phyloP scores from a whole-genome alignment of 257 asterid species.

The Solanum medicagineum region DNA sequence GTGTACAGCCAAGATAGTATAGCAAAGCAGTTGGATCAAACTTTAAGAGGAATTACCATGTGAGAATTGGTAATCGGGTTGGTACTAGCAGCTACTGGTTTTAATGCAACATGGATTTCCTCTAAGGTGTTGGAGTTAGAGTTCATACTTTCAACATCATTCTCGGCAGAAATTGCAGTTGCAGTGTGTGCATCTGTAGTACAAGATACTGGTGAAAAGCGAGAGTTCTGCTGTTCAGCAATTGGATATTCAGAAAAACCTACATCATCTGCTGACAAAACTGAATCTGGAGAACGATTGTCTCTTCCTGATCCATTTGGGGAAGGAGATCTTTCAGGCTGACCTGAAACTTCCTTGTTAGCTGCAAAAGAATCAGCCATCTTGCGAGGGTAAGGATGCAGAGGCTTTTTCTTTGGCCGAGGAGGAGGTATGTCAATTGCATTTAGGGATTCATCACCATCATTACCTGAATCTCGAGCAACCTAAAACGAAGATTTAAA shows the following conservation, averaged over 20 bases:
- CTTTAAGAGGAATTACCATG: constrained; percentile 15
- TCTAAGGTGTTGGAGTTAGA: constrained; percentile 21
- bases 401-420: constrained; percentile 83
- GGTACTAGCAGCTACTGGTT: constrained; percentile 12
- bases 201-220: constrained; percentile 35
- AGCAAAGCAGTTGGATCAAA: neutral
- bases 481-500: constrained; percentile 15
- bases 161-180: constrained; percentile 8
- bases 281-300: constrained; percentile 66
- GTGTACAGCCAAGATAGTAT: neutral
- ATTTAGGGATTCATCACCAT: constrained; percentile 29
- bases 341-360: constrained; percentile 7
- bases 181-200: constrained; percentile 36
- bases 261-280: constrained; percentile 37
- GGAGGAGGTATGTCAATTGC: constrained; percentile 89
- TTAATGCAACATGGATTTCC: constrained; percentile 15
- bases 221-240: constrained; percentile 28
- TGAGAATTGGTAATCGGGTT: constrained; percentile 5
- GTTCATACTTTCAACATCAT: constrained; percentile 29
- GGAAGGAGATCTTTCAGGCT: constrained; percentile 17
- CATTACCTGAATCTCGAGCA: constrained; percentile 43
- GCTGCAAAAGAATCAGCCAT: constrained; percentile 10
- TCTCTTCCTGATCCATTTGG: constrained; percentile 22
- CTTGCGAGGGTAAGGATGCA: constrained; percentile 83
- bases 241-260: constrained; percentile 29